Evolutionary conservation across 805 yeast genomes (phyloP).

Genomic region (Spathaspora passalidarum): DNA sequence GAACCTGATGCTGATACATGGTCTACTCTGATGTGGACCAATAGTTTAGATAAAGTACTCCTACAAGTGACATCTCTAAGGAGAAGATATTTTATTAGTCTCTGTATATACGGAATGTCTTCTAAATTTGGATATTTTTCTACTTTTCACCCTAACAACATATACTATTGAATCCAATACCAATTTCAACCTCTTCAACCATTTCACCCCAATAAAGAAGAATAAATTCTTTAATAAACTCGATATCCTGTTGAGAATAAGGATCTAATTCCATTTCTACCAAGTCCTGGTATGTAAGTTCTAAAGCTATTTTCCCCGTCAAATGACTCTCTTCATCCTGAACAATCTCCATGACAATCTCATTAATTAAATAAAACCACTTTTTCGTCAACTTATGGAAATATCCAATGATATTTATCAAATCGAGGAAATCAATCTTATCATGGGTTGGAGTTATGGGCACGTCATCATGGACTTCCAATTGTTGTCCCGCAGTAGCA

Average conservation of each 20-base stretch:
- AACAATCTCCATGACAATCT: constrained; percentile 28
- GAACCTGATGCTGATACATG: too few species aligned
- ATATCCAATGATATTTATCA: constrained; percentile 26
- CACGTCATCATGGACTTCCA: not conserved
- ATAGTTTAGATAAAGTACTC: too few species aligned
- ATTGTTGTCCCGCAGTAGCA: constrained; percentile 74
- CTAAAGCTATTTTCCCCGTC: constrained; percentile 18
- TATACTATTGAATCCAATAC: constrained; percentile 29
- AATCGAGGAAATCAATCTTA: constrained; percentile 8
- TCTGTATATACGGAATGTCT: too few species aligned
- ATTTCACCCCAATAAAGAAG: constrained; percentile 29
- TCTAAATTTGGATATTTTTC: too few species aligned
- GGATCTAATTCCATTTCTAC: constrained; percentile 44
- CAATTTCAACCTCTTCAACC: constrained; percentile 29
- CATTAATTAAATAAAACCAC: constrained; percentile 34
- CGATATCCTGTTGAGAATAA: constrained; percentile 34
- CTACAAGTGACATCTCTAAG: too few species aligned
- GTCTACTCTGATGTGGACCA: too few species aligned
- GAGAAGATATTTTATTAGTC: too few species aligned
- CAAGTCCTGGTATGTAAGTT: constrained; percentile 39
- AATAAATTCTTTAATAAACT: constrained; percentile 35
- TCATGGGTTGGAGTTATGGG: constrained; percentile 6
- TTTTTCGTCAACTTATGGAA: constrained; percentile 40
- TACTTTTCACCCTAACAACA: constrained; percentile 20
- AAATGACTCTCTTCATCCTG: constrained; percentile 11